Conservation (phyloP, 2,329 filamentous ascomycete species). For the Cucurbitaria berberidis region DNA sequence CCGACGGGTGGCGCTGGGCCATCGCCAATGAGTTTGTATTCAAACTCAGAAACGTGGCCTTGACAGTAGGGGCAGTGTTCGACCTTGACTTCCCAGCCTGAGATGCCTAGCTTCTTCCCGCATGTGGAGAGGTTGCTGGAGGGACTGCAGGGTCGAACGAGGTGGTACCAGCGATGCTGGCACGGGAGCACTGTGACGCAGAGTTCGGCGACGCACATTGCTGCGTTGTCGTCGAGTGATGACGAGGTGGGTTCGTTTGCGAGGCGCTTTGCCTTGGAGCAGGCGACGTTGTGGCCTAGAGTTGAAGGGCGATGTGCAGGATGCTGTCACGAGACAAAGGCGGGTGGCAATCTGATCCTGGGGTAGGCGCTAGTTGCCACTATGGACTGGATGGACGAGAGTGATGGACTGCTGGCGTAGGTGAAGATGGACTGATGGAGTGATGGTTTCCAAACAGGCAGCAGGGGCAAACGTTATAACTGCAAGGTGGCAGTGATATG, state of each 20-base stretch:
- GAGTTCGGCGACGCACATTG: constrained; percentile 59
- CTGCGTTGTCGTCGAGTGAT: constrained; percentile 33
- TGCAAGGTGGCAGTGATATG: constrained; percentile 26
- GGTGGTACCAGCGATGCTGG: constrained; percentile 58
- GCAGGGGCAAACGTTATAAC: constrained; percentile 28
- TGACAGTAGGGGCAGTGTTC: constrained; percentile 57
- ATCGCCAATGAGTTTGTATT: constrained; percentile 54
- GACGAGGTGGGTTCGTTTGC: constrained; percentile 30
- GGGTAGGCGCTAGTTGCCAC: constrained; percentile 30
- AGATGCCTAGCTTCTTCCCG: constrained; percentile 52
- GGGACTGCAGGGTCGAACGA: constrained; percentile 52
- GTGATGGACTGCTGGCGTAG: constrained; percentile 9
- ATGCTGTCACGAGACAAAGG: constrained; percentile 25
- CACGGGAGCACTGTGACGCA: constrained; percentile 56
- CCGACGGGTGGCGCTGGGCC: constrained; percentile 49
- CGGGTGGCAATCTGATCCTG: constrained; percentile 32
- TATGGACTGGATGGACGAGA: constrained; percentile 16
- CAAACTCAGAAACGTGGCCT: constrained; percentile 49
- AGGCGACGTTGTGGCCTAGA: constrained; percentile 35
- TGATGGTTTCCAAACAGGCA: constrained; percentile 12
- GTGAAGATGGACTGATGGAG: constrained; percentile 12
- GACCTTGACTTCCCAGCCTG: constrained; percentile 58
- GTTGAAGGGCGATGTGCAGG: constrained; percentile 5
- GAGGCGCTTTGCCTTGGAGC: constrained; percentile 29
- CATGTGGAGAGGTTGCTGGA: constrained; percentile 56